phyloP scores from a whole-genome alignment of 305 asterid species.

The Solanum hybrid region DNA sequence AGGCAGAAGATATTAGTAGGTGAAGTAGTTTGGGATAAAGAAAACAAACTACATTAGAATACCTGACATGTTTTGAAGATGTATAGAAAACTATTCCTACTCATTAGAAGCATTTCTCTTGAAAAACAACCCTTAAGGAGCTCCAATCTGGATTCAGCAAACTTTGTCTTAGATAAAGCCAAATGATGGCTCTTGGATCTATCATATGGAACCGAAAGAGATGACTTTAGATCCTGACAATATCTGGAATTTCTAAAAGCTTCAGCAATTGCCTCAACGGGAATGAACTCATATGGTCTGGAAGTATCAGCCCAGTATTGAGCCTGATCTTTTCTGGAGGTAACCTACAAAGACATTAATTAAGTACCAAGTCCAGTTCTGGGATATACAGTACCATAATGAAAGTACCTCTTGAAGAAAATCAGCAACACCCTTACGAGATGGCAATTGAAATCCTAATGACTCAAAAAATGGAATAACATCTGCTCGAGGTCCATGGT shows the following conservation, averaged over 20 bases:
- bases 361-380: slow-evolving; percentile 1
- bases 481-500: slow-evolving; percentile 65
- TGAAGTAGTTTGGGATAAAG: not conserved
- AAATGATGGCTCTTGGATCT: not conserved
- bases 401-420: not conserved
- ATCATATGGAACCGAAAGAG: not conserved
- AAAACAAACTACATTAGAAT: slow-evolving; percentile 7
- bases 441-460: not conserved
- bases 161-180: not conserved
- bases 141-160: slow-evolving; percentile 39
- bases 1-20: not conserved
- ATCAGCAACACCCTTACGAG: not conserved
- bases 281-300: not conserved
- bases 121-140: slow-evolving; percentile 65
- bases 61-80: slow-evolving; percentile 82
- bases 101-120: slow-evolving; percentile 66
- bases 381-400: not conserved
- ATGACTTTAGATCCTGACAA: not conserved
- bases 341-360: not conserved
- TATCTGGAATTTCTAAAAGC: slow-evolving; percentile 38
- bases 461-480: slow-evolving; percentile 19
- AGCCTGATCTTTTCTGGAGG: not conserved
- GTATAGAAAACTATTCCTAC: slow-evolving; percentile 61
- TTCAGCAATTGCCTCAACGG: slow-evolving; percentile 16
- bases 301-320: not conserved